phyloP scores from a whole-genome alignment of 768 basidiomycete species.

The Suillus luteus region DNA sequence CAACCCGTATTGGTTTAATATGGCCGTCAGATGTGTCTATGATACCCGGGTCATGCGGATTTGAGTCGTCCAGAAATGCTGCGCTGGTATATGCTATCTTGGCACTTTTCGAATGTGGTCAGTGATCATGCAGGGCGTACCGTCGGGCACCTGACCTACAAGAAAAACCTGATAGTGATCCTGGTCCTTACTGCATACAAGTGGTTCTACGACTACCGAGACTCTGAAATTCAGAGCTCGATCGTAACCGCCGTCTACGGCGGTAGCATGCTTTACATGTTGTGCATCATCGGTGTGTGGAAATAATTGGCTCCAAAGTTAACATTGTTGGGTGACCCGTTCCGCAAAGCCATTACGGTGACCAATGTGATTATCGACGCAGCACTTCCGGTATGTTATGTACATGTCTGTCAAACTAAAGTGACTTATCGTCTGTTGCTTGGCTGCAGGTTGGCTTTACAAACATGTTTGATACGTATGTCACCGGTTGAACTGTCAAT shows the following conservation, averaged over 20 bases:
- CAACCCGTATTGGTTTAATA: background rate
- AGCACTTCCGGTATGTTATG: conserved; percentile 15
- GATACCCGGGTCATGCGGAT: background rate
- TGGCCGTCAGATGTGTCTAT: background rate
- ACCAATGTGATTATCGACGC: conserved; percentile 13
- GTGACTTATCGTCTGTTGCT: background rate
- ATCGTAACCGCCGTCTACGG: conserved; percentile 18
- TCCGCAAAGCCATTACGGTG: conserved; percentile 17
- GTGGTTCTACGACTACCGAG: conserved; percentile 1
- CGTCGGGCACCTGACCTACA: background rate
- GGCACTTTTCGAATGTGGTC: background rate
- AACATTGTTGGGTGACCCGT: background rate
- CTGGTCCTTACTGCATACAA: conserved; percentile 9
- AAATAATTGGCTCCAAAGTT: background rate
- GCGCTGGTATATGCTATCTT: conserved; percentile 1
- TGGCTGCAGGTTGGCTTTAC: background rate
- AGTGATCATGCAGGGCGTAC: background rate
- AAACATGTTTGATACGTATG: conserved; percentile 1
- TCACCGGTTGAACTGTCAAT: background rate
- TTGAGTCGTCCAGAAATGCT: conserved; percentile 4
- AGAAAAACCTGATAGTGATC: background rate
- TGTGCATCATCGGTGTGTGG: conserved; percentile 20
- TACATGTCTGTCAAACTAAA: background rate
- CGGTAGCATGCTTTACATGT: conserved; percentile 22
- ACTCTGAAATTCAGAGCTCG: conserved; percentile 6